A percentile compares a stretch with the other conserved stretches of the same genome.
Conservation (phyloP, 805 yeast species). For the Saccharomycopsis capsularis region DNA sequence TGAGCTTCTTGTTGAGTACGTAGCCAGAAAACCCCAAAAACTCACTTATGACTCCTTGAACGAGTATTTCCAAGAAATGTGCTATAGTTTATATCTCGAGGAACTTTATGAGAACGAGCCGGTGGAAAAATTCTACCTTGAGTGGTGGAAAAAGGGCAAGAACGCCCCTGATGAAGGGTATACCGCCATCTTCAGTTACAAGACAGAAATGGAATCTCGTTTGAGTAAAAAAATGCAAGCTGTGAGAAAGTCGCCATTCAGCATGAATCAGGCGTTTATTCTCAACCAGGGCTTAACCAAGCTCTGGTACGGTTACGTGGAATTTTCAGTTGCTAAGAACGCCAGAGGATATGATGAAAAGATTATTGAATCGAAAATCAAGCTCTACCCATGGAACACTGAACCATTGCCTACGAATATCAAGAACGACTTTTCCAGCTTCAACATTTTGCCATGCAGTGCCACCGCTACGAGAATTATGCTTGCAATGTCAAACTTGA, state of each 20-base stretch:
- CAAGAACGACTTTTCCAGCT: slow-evolving; percentile 31
- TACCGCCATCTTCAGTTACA: slow-evolving; percentile 33
- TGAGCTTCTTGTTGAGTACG: slow-evolving; percentile 30
- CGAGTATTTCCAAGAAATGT: slow-evolving; percentile 50
- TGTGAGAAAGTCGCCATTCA: slow-evolving; percentile 52
- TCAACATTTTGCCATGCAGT: slow-evolving; percentile 51
- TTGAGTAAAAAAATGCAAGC: slow-evolving; percentile 36
- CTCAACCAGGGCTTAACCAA: slow-evolving; percentile 43
- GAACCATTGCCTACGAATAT: slow-evolving; percentile 36
- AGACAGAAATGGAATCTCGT: slow-evolving; percentile 46
- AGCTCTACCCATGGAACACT: slow-evolving; percentile 53
- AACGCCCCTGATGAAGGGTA: slow-evolving; percentile 3
- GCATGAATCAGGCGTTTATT: slow-evolving; percentile 51
- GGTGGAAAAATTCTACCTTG: slow-evolving; percentile 41
- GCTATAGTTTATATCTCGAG: slow-evolving; percentile 56
- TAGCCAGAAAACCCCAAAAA: slow-evolving; percentile 32
- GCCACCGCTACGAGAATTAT: slow-evolving; percentile 57
- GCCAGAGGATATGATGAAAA: slow-evolving; percentile 26
- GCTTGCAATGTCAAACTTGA: slow-evolving; percentile 56
- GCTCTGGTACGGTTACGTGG: slow-evolving; percentile 56
- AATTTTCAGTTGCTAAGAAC: slow-evolving; percentile 34
- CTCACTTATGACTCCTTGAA: slow-evolving; percentile 40
- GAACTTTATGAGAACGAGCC: slow-evolving; percentile 45
- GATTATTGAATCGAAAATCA: slow-evolving; percentile 39
- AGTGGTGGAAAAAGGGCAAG: slow-evolving; percentile 37